phyloP scores from a whole-genome alignment of 805 yeast species.

The Allodekkera sacchari region DNA sequence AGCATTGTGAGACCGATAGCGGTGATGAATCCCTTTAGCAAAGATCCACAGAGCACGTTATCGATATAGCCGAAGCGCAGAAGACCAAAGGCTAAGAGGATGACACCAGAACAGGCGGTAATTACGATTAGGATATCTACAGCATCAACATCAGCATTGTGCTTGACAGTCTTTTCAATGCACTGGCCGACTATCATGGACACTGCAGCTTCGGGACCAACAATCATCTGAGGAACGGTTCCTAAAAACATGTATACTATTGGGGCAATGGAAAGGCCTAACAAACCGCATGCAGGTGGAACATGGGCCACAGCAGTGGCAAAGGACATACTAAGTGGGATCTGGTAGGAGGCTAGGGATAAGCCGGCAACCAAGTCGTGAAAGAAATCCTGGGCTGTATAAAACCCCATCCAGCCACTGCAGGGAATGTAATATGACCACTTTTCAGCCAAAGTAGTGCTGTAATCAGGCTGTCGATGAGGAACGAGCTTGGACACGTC shows the following conservation, averaged over 20 bases:
- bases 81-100: slow-evolving; percentile 64
- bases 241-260: slow-evolving; percentile 72
- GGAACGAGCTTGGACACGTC: no score
- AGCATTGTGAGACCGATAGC: slow-evolving; percentile 84
- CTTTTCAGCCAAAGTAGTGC: slow-evolving; percentile 13
- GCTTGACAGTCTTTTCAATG: slow-evolving; percentile 46
- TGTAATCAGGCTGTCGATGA: slow-evolving; percentile 2
- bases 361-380: slow-evolving; percentile 78
- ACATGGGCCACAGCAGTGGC: slow-evolving; percentile 81
- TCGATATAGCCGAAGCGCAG: slow-evolving; percentile 83
- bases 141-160: slow-evolving; percentile 31
- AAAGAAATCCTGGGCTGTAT: slow-evolving; percentile 29
- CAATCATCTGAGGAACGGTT: slow-evolving; percentile 80
- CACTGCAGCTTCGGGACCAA: slow-evolving; percentile 88
- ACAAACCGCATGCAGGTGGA: slow-evolving; percentile 72
- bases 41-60: slow-evolving; percentile 66
- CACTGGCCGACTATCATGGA: slow-evolving; percentile 78
- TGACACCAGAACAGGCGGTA: slow-evolving; percentile 68
- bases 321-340: slow-evolving; percentile 75
- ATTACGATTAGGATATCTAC: slow-evolving; percentile 59
- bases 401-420: slow-evolving; percentile 56
- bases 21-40: slow-evolving; percentile 74
- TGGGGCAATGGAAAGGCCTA: slow-evolving; percentile 72
- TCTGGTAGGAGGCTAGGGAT: slow-evolving; percentile 83
- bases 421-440: slow-evolving; percentile 63